These are phyloP conservation scores for Wickerhamomyces strasburgensis DNA, from an alignment of 805 yeast species.

Conservation along the genomic window DNA sequence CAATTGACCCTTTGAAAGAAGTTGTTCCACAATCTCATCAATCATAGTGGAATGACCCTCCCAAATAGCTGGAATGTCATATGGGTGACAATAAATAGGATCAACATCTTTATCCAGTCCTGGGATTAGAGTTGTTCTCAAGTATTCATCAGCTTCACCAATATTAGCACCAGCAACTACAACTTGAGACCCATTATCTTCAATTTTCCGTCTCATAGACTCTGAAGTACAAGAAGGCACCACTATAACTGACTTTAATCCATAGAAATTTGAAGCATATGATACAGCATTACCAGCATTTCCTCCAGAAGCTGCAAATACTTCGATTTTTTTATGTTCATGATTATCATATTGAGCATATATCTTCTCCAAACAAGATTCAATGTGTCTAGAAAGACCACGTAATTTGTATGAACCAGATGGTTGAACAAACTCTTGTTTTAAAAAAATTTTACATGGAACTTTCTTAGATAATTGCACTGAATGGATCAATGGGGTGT, in stretches of 20 bases:
- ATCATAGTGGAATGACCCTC: conserved; percentile 47
- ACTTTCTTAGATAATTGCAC: conserved; percentile 25
- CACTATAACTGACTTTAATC: conserved; percentile 47
- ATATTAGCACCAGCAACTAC: conserved; percentile 41
- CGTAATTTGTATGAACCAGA: conserved; percentile 54
- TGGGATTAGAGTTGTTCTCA: conserved; percentile 29
- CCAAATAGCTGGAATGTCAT: conserved; percentile 47
- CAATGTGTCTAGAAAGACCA: conserved; percentile 47
- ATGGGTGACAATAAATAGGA: conserved; percentile 52
- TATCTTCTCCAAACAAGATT: conserved; percentile 27
- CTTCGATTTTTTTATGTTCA: conserved; percentile 30
- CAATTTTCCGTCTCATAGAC: conserved; percentile 41
- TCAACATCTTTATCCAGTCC: conserved; percentile 19
- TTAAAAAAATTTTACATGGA: conserved; percentile 38
- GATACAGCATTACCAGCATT: conserved; percentile 55
- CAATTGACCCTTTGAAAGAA: conserved; percentile 22
- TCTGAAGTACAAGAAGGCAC: conserved; percentile 48
- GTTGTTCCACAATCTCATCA: conserved; percentile 35
- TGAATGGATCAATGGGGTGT: conserved; percentile 36
- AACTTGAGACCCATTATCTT: conserved; percentile 46
- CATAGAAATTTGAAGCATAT: conserved; percentile 34
- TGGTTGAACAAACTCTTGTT: conserved; percentile 50
- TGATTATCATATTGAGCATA: conserved; percentile 21
- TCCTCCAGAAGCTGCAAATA: conserved; percentile 52
- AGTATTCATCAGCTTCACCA: conserved; percentile 46